phyloP scores from a whole-genome alignment of 768 basidiomycete species.

The Tricholoma furcatifolium region DNA sequence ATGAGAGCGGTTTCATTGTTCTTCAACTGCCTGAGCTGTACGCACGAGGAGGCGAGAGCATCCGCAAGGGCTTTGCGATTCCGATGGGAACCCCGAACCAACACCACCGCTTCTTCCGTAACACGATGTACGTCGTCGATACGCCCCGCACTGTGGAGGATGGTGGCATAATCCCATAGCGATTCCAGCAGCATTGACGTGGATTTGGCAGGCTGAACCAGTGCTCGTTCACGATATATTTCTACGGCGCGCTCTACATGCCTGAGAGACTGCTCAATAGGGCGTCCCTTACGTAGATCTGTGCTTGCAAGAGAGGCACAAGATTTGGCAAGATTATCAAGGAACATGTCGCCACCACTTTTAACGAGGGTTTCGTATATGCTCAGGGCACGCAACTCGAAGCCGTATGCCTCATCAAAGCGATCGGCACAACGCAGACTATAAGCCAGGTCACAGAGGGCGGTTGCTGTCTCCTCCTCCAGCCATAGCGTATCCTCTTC shows the following conservation, averaged over 20 bases:
- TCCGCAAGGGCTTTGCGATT: conserved; percentile 11
- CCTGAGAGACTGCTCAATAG: background rate
- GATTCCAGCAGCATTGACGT: conserved; percentile 2
- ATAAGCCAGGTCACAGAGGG: conserved; percentile 4
- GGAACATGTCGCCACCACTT: conserved; percentile 2
- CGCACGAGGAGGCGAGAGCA: conserved; percentile 6
- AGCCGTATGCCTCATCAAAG: conserved; percentile 8
- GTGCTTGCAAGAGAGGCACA: conserved; percentile 5
- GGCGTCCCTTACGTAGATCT: background rate
- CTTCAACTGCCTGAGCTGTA: conserved; percentile 1
- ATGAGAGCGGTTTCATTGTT: conserved; percentile 9
- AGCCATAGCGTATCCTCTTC: conserved; percentile 9
- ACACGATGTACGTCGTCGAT: conserved; percentile 5
- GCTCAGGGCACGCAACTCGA: background rate
- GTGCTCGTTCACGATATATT: conserved; percentile 1
- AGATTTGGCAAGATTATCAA: conserved; percentile 6
- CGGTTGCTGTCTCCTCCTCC: conserved; percentile 12
- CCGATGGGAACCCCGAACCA: conserved; percentile 6
- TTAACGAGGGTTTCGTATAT: background rate
- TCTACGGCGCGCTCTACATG: conserved; percentile 7
- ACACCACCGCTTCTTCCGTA: conserved; percentile 6
- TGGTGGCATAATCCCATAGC: conserved; percentile 11
- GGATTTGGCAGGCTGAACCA: conserved; percentile 2
- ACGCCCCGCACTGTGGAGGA: conserved; percentile 3
- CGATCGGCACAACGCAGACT: conserved; percentile 6